Conservation (phyloP, 352 stramenopile species). For the Pythium brachiatum region DNA sequence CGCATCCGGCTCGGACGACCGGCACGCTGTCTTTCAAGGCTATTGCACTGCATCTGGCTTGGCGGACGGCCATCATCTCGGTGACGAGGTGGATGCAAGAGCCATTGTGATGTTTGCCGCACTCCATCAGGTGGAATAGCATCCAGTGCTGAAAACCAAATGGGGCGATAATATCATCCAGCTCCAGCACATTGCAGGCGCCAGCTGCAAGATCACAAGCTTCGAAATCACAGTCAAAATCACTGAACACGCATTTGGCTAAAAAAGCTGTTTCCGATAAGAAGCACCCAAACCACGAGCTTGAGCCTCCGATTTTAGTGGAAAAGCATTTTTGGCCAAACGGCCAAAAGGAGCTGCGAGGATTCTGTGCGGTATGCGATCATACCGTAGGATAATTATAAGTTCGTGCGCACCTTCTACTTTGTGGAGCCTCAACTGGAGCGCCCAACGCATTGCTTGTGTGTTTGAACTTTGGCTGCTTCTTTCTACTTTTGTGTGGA, state of each 20-base stretch:
- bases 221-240: not conserved
- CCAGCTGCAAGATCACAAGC: not conserved
- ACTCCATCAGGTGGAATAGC: not conserved
- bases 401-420: too few species aligned
- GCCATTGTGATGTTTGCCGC: not conserved
- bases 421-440: too few species aligned
- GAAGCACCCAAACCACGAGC: not conserved
- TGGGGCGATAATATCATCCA: not conserved
- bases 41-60: not conserved
- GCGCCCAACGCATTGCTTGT: not conserved
- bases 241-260: not conserved
- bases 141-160: not conserved
- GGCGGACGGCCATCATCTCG: not conserved
- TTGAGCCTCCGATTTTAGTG: not conserved
- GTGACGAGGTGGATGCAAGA: not conserved
- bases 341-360: too few species aligned
- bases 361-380: not conserved
- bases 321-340: too few species aligned
- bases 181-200: not conserved
- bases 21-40: not conserved
- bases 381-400: conserved; percentile 1
- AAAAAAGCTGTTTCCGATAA: not conserved
- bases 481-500: not conserved
- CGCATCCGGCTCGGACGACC: not conserved
- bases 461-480: not conserved